Evolutionary conservation across 2,329 filamentous ascomycete species (phyloP), one percentile per base, ranked within the genome.

Genomic region (Calonectria henricotiae): DNA sequence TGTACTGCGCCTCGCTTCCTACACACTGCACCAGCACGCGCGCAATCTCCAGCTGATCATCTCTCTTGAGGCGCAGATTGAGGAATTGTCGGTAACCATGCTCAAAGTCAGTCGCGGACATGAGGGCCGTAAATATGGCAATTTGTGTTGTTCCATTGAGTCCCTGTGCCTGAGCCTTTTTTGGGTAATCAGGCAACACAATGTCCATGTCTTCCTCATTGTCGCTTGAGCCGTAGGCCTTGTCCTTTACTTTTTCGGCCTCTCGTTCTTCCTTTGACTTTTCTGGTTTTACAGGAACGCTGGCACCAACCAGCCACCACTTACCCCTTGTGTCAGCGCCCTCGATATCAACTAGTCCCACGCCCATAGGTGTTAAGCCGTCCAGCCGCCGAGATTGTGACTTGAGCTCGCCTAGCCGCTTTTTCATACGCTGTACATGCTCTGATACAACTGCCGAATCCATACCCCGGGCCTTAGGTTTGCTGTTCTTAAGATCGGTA

Each of bases 271-370:
- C 75, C 5, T 75, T 69, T 70, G 64, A 51, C 43, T 74, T 74
- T 32, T 74, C 49, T 6, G 73, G 67, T 62, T 80, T 83, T 23
- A 70, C 89, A 4, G 88, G 85, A 90, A 96, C 98, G 81, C 95
- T 98, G n/a, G 96, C 96, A 62, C 96, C 96, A 5, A 98, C 94
- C 23, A 98, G 89, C 96, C 96, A 99, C 96, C 96, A 99, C 84
- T 98, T 98, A 0, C 96, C 96, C 79, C 92, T 93, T 79, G 93
- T 96, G 46, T 96, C 93, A 0, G 92, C 92, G 71, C 95, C 90
- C 72, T 91, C 91, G 62, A 99, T 94, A 78, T 99, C 96, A 43
- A 89, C 87, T 4, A 98, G 87, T 12, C 93, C 91, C 68, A 98
- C 91, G 9, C 94, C 91, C 70, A 99, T 87, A 4, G 96, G 94